A percentile compares a stretch with the other conserved stretches of the same genome.
These are phyloP conservation scores for Neurospora sp. DNA, from an alignment of 495 filamentous ascomycete genomes.

Conservation along the genomic window DNA sequence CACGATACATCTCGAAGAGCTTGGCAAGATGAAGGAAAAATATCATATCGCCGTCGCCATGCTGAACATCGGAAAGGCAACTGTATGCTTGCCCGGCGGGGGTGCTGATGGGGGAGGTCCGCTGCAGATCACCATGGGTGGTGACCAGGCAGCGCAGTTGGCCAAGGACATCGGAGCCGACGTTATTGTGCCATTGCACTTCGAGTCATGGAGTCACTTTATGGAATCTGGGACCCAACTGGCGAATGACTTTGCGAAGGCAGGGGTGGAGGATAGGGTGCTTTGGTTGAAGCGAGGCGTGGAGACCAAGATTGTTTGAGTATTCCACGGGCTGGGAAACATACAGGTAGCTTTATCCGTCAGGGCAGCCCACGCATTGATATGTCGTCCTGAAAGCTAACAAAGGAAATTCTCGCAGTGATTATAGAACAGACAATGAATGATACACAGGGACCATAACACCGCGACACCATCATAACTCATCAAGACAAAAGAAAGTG, in stretches of 20 bases:
- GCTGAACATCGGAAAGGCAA: constrained; percentile 29
- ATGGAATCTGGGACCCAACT: constrained; percentile 23
- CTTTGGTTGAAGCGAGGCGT: constrained; percentile 24
- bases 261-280: constrained; percentile 48
- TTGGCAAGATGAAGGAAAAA: constrained; percentile 20
- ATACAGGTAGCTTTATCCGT: not conserved
- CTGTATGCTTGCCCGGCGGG: constrained; percentile 14
- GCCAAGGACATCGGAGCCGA: constrained; percentile 35
- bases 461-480: not conserved
- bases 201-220: constrained; percentile 43
- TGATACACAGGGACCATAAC: not conserved
- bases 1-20: constrained; percentile 41
- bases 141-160: constrained; percentile 31
- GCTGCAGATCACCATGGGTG: constrained; percentile 43
- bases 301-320: constrained; percentile 11
- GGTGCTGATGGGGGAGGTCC: constrained; percentile 9
- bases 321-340: not conserved
- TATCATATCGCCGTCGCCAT: constrained; percentile 29
- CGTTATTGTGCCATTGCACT: constrained; percentile 43
- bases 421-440: not conserved
- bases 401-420: not conserved
- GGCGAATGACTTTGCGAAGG: constrained; percentile 44
- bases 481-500: not conserved
- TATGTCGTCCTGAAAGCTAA: not conserved
- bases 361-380: not conserved